These are phyloP conservation scores for Lentinula boryana DNA, from an alignment of 768 basidiomycete genomes.

Conservation along the genomic window DNA sequence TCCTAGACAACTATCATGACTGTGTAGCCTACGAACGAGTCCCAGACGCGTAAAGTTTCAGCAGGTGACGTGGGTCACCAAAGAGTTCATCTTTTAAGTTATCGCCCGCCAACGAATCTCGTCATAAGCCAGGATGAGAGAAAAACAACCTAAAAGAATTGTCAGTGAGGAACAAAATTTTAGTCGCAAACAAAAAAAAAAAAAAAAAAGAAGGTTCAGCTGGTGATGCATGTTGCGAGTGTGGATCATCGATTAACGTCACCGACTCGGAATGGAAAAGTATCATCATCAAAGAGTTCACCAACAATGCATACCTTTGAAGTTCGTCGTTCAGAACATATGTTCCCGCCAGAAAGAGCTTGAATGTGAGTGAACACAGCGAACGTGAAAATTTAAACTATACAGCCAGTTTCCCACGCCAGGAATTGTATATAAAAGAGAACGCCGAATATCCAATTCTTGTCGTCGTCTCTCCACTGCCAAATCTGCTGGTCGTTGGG, in stretches of 20 bases:
- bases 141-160: slow-evolving; percentile 10
- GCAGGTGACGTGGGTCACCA: slow-evolving; percentile 40
- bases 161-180: neutral
- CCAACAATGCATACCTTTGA: slow-evolving; percentile 24
- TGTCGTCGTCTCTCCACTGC: neutral
- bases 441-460: no score
- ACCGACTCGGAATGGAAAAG: slow-evolving; percentile 68
- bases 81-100: slow-evolving; percentile 19
- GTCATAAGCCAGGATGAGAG: slow-evolving; percentile 17
- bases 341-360: neutral
- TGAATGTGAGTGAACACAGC: no score
- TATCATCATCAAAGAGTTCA: slow-evolving; percentile 49
- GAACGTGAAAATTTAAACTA: neutral
- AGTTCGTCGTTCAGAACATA: neutral
- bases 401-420: neutral
- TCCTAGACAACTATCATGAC: neutral
- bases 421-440: neutral
- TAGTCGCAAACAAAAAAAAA: slow-evolving; percentile 15
- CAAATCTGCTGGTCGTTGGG: slow-evolving; percentile 3
- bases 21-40: neutral
- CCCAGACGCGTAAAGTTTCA: slow-evolving; percentile 15
- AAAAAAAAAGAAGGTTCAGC: slow-evolving; percentile 45
- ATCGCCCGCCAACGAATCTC: slow-evolving; percentile 33
- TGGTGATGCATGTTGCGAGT: slow-evolving; percentile 79
- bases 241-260: slow-evolving; percentile 63